phyloP scores from a whole-genome alignment of 2,329 filamentous ascomycete species.

The Trichoderma pleuroti region DNA sequence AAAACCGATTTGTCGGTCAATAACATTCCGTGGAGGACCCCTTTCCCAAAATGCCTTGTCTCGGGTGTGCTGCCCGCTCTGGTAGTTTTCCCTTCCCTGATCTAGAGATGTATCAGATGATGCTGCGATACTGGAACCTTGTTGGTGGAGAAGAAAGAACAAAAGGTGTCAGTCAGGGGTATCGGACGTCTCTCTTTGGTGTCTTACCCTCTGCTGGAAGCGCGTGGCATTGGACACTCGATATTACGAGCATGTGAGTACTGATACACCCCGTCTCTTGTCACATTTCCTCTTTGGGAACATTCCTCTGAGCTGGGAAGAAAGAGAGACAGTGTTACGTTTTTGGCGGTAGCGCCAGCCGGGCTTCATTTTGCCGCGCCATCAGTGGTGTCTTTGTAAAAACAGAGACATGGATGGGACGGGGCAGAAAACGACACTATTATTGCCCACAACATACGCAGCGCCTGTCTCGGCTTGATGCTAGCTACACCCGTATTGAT shows the following conservation, averaged over 20 bases:
- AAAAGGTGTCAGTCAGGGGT: conserved; percentile 11
- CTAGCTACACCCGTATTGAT: neutral
- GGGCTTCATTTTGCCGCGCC: neutral
- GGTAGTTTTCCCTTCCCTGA: neutral
- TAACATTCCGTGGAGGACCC: neutral
- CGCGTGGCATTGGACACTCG: conserved; percentile 9
- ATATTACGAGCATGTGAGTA: neutral
- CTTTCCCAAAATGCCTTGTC: neutral
- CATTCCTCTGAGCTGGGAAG: neutral
- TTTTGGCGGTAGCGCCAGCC: neutral
- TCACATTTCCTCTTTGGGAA: neutral
- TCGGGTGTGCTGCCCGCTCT: conserved; percentile 2
- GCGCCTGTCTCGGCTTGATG: neutral
- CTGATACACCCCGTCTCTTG: neutral
- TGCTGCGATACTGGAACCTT: neutral
- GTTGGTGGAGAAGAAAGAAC: neutral
- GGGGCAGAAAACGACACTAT: neutral
- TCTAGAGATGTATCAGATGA: neutral
- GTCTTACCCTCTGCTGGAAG: neutral
- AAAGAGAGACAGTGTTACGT: neutral
- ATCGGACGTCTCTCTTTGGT: conserved; percentile 12
- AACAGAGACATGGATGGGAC: neutral
- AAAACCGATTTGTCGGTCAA: conserved; percentile 4
- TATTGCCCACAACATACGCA: neutral
- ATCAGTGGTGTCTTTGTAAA: neutral